phyloP scores from a whole-genome alignment of 768 basidiomycete species.

The Gymnopilus junonius region DNA sequence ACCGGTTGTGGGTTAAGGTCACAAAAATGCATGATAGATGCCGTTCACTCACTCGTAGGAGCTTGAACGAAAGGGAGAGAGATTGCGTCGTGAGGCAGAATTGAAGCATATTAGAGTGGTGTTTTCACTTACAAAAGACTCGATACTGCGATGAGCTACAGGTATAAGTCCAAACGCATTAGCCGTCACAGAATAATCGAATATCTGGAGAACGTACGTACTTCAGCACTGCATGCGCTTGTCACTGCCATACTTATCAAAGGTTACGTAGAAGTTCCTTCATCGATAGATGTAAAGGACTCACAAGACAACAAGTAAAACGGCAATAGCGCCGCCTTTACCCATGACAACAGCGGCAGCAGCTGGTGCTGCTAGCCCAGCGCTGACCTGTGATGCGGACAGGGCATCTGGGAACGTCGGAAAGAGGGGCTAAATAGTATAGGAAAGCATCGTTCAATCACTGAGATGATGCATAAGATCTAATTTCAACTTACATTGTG shows the following conservation, averaged over 20 bases:
- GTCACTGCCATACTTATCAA: constrained; percentile 49
- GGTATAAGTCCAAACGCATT: neutral
- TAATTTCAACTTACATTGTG: constrained; percentile 28
- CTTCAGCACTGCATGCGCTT: constrained; percentile 45
- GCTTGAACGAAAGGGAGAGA: constrained; percentile 28
- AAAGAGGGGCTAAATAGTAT: constrained; percentile 44
- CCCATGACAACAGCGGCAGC: constrained; percentile 48
- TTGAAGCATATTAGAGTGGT: too few species aligned
- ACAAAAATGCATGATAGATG: neutral
- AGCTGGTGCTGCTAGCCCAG: constrained; percentile 50
- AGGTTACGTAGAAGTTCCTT: constrained; percentile 5
- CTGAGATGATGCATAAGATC: neutral
- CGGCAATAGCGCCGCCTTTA: constrained; percentile 24
- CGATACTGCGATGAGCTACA: constrained; percentile 46
- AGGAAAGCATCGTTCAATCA: neutral
- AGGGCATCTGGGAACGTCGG: constrained; percentile 53
- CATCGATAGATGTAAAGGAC: neutral
- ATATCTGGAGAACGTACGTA: neutral
- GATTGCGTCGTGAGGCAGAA: too few species aligned
- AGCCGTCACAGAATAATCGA: neutral
- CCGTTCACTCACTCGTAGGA: constrained; percentile 46
- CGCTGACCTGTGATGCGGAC: constrained; percentile 39
- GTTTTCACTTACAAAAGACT: constrained; percentile 42
- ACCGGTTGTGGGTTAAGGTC: neutral
- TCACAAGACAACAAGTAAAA: constrained; percentile 48